Base-by-base conservation (phyloP, 2,329 filamentous ascomycete genomes). In the Didymella pinodella region DNA sequence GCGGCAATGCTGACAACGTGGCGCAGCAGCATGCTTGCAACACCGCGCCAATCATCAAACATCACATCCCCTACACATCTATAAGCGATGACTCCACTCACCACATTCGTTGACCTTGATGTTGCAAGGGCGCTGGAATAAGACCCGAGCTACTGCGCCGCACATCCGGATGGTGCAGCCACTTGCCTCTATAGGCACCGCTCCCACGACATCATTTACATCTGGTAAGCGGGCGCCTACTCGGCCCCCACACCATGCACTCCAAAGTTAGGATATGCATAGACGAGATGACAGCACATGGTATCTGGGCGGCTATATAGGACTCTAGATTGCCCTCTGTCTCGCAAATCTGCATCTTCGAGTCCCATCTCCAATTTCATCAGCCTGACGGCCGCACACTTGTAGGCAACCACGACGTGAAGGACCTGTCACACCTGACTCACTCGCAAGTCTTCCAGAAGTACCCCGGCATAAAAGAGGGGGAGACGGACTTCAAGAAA, bases 211-310 rank as follows among this genome's bases (percentile, higher is more conserved):
- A 43, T 16, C 12, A 28, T 25, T 14, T 4, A 25, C 40, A 26
- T 25, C 40, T 43, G 40, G 40, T 43, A 43, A 43, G 40, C 20
- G 25, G 41, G 41, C 41, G 41, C 22, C 41, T 44, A 44, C 41
- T 44, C 25, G 41, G 41, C 41, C 41, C 41, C 41, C 41, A 44
- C 41, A n/a, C 25, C 20, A 44, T 44, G 41, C 25, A 28, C 11
- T 6, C 25, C 25, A n/a, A 44, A 20, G 41, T 44, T 26, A 44
- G 41, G 14, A 44, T 25, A 22, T 44, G 41, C 41, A 28, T 28
- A 28, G 22, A 44, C 22, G 25, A 44, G 41, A 44, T 44, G 41
- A 44, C 41, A 44, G 41, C 25, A 28, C 22, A 28, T 26, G 22
- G 18, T 44, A 44, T 14, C 25, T 44, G 41, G 41, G 41, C 41